A percentile compares a stretch with the other conserved stretches of the same genome.
These are phyloP conservation scores for Trichoderma sp. DNA, from an alignment of 2,329 filamentous ascomycete species.

Conservation along the genomic window DNA sequence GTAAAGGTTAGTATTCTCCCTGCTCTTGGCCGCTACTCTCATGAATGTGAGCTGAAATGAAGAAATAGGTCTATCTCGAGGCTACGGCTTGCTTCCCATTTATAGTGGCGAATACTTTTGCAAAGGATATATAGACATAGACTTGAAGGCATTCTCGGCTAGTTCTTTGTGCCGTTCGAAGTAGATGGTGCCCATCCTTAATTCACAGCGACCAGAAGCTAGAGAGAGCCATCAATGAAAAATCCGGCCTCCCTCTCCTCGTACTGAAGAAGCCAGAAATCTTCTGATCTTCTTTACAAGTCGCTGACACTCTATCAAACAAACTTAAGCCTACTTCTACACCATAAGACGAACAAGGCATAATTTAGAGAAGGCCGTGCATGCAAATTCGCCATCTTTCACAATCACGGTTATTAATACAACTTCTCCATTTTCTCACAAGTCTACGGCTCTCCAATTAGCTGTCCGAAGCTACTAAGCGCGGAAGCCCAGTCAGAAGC, in stretches of 20 bases:
- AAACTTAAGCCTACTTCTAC: too few relatives aligned
- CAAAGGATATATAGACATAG: slow-evolving; percentile 43
- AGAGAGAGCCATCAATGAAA: too few relatives aligned
- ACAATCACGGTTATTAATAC: not conserved
- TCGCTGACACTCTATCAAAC: too few relatives aligned
- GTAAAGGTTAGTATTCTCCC: slow-evolving; percentile 66
- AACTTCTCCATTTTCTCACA: not conserved
- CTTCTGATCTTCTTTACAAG: too few relatives aligned
- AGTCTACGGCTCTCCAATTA: slow-evolving; percentile 27
- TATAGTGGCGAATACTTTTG: slow-evolving; percentile 65
- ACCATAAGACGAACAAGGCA: not conserved
- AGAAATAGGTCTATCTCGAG: slow-evolving; percentile 57
- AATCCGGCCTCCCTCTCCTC: too few relatives aligned
- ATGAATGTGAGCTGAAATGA: not conserved
- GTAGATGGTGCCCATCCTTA: not conserved
- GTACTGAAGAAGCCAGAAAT: too few relatives aligned
- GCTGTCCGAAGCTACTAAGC: slow-evolving; percentile 45
- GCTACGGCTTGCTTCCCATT: slow-evolving; percentile 64
- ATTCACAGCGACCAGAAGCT: too few relatives aligned
- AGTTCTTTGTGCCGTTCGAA: too few relatives aligned
- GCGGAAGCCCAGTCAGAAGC: slow-evolving; percentile 47
- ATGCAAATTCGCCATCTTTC: not conserved
- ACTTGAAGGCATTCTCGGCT: not conserved
- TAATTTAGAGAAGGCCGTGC: too few relatives aligned
- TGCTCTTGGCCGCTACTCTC: not conserved